Evolutionary conservation across 202 grass and related monocot genomes (phyloP), one percentile per base, ranked within the genome.

Genomic region (Musa balbisiana): DNA sequence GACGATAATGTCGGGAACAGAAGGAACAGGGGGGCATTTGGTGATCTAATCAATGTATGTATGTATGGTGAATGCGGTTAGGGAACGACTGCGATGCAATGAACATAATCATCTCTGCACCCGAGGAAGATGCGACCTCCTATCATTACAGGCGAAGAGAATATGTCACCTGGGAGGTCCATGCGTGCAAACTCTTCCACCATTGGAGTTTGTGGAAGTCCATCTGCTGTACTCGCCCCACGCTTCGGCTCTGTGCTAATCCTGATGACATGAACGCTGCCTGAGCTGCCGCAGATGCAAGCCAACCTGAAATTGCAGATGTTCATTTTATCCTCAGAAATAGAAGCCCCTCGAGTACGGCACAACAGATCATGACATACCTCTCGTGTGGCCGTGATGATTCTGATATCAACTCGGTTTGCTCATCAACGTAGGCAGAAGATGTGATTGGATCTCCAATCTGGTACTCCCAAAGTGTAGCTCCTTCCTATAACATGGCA

Each of bases 111-210:
- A 74, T 98, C 94, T 87, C 90, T 89, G 74, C 90, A 93, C 19
- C 94, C 94, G 53, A 91, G 75, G 86, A 93, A 98, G 68, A 93
- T 91, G 73, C 88, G 90, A 4, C 94, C 90, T 33, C 87, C 83
- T 9, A 98, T 55, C 88, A 98, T 98, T 53, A 98, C 83, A 23
- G 94, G 91, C 1, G 94, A 98, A 15, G 94, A 98, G 78, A 98
- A 98, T 72, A 98, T 80, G 50, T 92, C 87, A 29, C 84, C 88
- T 60, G 82, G 79, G 62, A 98, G 90, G 78, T 89, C 67, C 69
- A 80, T 84, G 50, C 79, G 75, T 10, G 84, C 79, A 79, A 91
- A 78, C 71, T 62, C 72, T 84, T 89, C 82, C 53, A 92, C 83
- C 29, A 81, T 53, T 10, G 75, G 62, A n/a, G 71, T 79, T 59